Conservation (phyloP, 768 basidiomycete genomes). For the Holtermanniella nyarrowii region DNA sequence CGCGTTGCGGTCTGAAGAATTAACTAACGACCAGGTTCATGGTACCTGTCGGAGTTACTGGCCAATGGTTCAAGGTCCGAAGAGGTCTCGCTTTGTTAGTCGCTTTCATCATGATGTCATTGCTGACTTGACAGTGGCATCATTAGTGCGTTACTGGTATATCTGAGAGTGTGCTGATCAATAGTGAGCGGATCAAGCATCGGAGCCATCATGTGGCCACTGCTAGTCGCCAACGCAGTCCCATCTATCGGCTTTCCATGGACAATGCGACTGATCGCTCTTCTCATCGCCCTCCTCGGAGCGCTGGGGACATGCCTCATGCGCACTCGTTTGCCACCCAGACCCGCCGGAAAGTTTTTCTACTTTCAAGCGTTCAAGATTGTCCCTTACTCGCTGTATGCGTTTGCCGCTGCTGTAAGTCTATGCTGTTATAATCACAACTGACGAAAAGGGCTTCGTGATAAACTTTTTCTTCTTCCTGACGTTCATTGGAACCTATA, state of each 20-base stretch:
- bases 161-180: background rate
- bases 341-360: constrained; percentile 19
- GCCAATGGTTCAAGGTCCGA: constrained; percentile 16
- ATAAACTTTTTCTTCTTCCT: constrained; percentile 8
- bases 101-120: background rate
- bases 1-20: background rate
- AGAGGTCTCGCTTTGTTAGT: constrained; percentile 20
- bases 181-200: background rate
- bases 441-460: background rate
- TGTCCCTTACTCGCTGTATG: constrained; percentile 1
- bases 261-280: constrained; percentile 19
- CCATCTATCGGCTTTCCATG: constrained; percentile 15
- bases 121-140: background rate
- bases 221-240: background rate
- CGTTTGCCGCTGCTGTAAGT: constrained; percentile 7
- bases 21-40: constrained; percentile 9
- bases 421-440: background rate
- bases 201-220: background rate
- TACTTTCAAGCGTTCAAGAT: constrained; percentile 3
- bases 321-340: constrained; percentile 20
- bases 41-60: constrained; percentile 14
- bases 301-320: constrained; percentile 11
- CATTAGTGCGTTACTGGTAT: background rate
- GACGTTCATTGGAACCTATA: constrained; percentile 19
- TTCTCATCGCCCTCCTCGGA: constrained; percentile 6